A percentile compares a stretch with the other conserved stretches of the same genome.
These are phyloP conservation scores for Yamadazyma buinensis DNA, from an alignment of 1,139 yeast genomes.

Conservation along the genomic window DNA sequence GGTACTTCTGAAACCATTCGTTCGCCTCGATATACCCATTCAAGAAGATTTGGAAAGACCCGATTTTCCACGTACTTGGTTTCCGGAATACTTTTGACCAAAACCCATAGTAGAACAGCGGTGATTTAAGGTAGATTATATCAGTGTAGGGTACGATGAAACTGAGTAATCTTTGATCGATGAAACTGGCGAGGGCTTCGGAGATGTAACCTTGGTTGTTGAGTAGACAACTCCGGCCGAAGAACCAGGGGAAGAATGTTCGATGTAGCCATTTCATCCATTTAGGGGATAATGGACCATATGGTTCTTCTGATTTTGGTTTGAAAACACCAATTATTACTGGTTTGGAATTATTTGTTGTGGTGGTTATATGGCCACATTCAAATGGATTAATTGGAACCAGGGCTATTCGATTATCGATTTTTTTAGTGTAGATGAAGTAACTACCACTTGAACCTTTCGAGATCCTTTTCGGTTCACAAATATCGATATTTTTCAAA, in stretches of 20 bases:
- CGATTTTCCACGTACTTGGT: conserved; percentile 43
- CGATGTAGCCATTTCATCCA: conserved; percentile 82
- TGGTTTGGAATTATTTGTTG: not conserved
- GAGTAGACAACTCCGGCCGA: conserved; percentile 69
- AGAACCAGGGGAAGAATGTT: conserved; percentile 72
- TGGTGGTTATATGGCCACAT: too few species aligned
- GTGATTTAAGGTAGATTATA: conserved; percentile 50
- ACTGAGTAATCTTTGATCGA: conserved; percentile 58
- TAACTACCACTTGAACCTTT: conserved; percentile 75
- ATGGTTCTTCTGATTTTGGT: conserved; percentile 81
- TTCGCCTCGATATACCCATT: conserved; percentile 60
- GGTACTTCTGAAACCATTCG: conserved; percentile 51
- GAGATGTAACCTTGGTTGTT: conserved; percentile 72
- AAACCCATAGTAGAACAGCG: conserved; percentile 51
- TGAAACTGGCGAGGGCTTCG: conserved; percentile 66
- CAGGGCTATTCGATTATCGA: too few species aligned
- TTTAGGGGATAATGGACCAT: conserved; percentile 74
- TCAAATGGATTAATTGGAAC: not conserved
- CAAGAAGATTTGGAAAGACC: conserved; percentile 65
- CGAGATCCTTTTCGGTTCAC: conserved; percentile 50
- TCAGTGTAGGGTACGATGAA: conserved; percentile 67
- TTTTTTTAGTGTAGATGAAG: conserved; percentile 31
- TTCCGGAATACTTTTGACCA: conserved; percentile 22
- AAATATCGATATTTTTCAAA: conserved; percentile 22
- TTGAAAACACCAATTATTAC: conserved; percentile 58